Base-by-base conservation (phyloP, 164 flowering plant genomes). In the Stephania yunnanensis region DNA sequence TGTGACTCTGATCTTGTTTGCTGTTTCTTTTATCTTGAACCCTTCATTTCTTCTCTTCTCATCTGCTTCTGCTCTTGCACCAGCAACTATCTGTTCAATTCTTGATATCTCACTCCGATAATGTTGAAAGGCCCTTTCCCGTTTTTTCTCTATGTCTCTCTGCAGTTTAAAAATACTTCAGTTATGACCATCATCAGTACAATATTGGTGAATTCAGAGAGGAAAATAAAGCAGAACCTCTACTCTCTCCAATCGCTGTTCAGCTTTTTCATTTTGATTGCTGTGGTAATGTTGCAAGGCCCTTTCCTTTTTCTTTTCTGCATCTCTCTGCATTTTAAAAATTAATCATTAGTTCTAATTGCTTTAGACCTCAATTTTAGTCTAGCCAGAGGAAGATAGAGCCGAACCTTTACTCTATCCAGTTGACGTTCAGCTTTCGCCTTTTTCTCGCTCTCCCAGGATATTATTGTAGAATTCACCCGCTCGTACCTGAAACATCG, bases 361-460 rank as follows among this genome's bases (percentile, higher is more conserved):
- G 42, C 42, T 36, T 36, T 2, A 36, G 42, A 36, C 42, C 42
- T 2, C 42, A 36, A 36, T 4, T 4, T 36, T 9, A 44, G 13
- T 15, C 15, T 30, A 15, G n/a, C 22, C 12, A 9, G 13, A 72
- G 66, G 3, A 29, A 11, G 71, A 25, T 6, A 29, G 36, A 17
- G 20, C 7, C 36, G 46, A 44, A 91, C 98, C 98, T 90, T 84
- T 77, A 52, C 85, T 82, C 67, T 84, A 22, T 91, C 90, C 85
- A 85, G 64, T 53, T 71, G 72, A 22, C 73, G 77, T 73, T 79
- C 86, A 61, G 91, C 92, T 72, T 74, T 84, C 80, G 64, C 61
- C 81, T 85, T 90, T 82, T 84, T 93, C 78, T 85, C 86, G 29
- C 82, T 83, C 75, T 93, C 95, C 98, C 97, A 93, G 25, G 83